Conservation (phyloP, 2,329 filamentous ascomycete genomes). For the Cercospora janseana region DNA sequence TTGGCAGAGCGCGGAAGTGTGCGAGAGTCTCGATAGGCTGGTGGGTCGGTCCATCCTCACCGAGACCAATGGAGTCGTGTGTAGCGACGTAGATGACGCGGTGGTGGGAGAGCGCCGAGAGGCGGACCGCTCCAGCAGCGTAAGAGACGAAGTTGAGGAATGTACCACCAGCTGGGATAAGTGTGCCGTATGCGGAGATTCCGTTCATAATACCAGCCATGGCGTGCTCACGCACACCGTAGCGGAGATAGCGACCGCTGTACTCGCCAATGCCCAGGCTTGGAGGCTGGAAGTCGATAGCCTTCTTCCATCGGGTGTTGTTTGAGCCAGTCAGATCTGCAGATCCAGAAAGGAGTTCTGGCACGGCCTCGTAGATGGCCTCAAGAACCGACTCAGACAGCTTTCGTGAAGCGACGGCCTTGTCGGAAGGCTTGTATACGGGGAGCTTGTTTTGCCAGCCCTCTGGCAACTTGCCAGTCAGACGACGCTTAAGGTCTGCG, state of each 20-base stretch:
- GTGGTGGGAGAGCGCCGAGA: conserved; percentile 86
- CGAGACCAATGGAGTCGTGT: conserved; percentile 98
- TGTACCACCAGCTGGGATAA: conserved; percentile 90
- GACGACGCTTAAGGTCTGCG: conserved; percentile 77
- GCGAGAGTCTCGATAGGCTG: conserved; percentile 98
- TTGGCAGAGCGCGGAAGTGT: conserved; percentile 97
- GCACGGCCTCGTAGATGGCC: conserved; percentile 78
- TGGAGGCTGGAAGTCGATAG: conserved; percentile 95
- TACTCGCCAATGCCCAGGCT: conserved; percentile 82
- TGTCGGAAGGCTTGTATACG: conserved; percentile 80
- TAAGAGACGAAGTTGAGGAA: conserved; percentile 99
- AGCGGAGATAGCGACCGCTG: conserved; percentile 86
- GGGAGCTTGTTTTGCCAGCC: conserved; percentile 95
- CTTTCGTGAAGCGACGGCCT: conserved; percentile 89
- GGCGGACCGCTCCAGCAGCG: conserved; percentile 88
- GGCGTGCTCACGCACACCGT: conserved; percentile 86
- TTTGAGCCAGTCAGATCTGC: conserved; percentile 98
- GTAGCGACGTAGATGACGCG: conserved; percentile 94
- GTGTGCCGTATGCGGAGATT: conserved; percentile 88
- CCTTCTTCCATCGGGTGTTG: conserved; percentile 96
- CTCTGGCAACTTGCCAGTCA: conserved; percentile 80
- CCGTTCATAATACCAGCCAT: conserved; percentile 96
- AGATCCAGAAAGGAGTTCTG: conserved; percentile 92
- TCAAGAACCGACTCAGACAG: conserved; percentile 90
- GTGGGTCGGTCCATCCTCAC: conserved; percentile 97